Evolutionary conservation across 495 filamentous ascomycete genomes (phyloP).

Genomic region (Penicillium flavigenum): DNA sequence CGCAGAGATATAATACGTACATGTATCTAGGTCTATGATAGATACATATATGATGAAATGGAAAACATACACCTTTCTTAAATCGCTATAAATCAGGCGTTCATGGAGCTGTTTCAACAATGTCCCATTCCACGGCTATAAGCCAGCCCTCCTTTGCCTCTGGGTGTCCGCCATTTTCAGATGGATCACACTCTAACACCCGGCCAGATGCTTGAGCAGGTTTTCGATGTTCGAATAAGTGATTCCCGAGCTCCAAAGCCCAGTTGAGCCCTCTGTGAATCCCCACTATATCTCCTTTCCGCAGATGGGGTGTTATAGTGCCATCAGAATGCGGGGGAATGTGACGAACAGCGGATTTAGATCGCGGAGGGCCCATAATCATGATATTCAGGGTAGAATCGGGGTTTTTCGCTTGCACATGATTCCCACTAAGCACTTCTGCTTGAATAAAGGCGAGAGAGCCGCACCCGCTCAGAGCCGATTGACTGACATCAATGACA

Average conservation of each 20-base stretch:
- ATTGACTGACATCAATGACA: conserved; percentile 22
- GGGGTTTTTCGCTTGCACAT: not conserved
- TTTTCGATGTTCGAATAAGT: not conserved
- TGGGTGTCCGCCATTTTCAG: not conserved
- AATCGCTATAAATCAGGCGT: not conserved
- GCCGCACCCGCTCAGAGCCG: conserved; percentile 29
- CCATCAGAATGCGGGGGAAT: not conserved
- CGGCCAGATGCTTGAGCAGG: not conserved
- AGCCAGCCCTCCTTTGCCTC: conserved; percentile 27
- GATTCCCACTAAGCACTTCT: not conserved
- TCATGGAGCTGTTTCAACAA: conserved; percentile 18
- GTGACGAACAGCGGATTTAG: conserved; percentile 9
- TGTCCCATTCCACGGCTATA: conserved; percentile 46
- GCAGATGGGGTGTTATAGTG: conserved; percentile 5
- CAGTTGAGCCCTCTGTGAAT: conserved; percentile 38
- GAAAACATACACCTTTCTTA: not conserved
- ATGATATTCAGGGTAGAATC: conserved; percentile 27
- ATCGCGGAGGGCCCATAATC: conserved; percentile 33
- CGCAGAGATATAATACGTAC: too few relatives aligned
- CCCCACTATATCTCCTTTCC: conserved; percentile 31
- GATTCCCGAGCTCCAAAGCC: conserved; percentile 28
- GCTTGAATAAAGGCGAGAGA: conserved; percentile 34
- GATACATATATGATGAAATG: not conserved
- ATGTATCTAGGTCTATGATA: not conserved
- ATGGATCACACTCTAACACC: not conserved